Evolutionary conservation across 192 early-diverging fungal species (phyloP).

Genomic region (Mortierella antarctica): DNA sequence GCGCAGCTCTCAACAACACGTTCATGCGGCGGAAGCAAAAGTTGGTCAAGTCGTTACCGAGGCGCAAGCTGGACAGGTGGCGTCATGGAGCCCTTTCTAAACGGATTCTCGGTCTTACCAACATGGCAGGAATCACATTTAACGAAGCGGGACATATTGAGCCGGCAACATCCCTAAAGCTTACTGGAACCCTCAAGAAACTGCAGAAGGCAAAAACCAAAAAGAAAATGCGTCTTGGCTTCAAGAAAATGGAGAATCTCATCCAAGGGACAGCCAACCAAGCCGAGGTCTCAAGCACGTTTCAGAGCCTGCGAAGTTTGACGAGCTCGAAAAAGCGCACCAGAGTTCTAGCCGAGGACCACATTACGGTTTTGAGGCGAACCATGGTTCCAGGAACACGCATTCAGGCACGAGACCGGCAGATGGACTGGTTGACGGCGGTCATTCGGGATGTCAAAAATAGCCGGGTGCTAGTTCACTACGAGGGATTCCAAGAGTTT

Average conservation of each 20-base stretch:
- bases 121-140: slow-evolving; percentile 15
- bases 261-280: not conserved
- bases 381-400: slow-evolving; percentile 45
- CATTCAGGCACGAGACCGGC: slow-evolving; percentile 68
- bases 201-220: slow-evolving; percentile 13
- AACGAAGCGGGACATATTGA: slow-evolving; percentile 51
- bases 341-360: slow-evolving; percentile 11
- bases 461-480: slow-evolving; percentile 69
- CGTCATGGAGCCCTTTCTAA: slow-evolving; percentile 3
- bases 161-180: not conserved
- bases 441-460: slow-evolving; percentile 67
- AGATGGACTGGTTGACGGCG: slow-evolving; percentile 69
- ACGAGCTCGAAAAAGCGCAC: slow-evolving; percentile 23
- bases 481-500: slow-evolving; percentile 59
- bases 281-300: not conserved
- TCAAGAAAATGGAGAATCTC: slow-evolving; percentile 8
- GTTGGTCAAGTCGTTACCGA: slow-evolving; percentile 6
- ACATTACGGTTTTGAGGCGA: slow-evolving; percentile 32
- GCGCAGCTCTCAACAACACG: slow-evolving; percentile 13
- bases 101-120: slow-evolving; percentile 12
- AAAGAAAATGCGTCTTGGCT: not conserved
- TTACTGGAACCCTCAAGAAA: not conserved
- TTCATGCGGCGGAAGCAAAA: slow-evolving; percentile 12
- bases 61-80: slow-evolving; percentile 8
- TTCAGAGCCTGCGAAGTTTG: slow-evolving; percentile 38